phyloP scores from a whole-genome alignment of 148 eudicot genomes.

The Amaranthus palmeri region DNA sequence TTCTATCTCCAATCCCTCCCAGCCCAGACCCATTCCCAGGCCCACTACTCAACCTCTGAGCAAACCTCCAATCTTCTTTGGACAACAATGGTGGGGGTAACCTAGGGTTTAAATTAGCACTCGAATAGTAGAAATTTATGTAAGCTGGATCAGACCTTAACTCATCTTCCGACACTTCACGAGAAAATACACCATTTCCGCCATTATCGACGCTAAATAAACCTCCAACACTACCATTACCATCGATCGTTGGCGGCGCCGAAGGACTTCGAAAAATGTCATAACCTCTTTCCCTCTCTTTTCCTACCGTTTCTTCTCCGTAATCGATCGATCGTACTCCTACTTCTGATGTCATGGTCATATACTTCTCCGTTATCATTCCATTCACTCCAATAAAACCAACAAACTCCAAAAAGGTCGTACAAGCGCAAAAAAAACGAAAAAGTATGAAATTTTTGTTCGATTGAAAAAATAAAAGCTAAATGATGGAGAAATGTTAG shows the following conservation, averaged over 20 bases:
- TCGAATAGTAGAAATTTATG: conserved; percentile 49
- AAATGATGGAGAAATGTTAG: not conserved
- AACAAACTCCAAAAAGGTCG: not conserved
- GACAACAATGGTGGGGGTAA: conserved; percentile 59
- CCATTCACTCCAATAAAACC: conserved; percentile 16
- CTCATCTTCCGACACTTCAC: conserved; percentile 41
- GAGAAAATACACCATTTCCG: not conserved
- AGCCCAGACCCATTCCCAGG: conserved; percentile 10
- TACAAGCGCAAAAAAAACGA: not conserved
- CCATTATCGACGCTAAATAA: conserved; percentile 30
- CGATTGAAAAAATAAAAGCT: too few species aligned
- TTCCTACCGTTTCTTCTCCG: conserved; percentile 22
- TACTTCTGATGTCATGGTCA: conserved; percentile 37
- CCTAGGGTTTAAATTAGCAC: conserved; percentile 57
- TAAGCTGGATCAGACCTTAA: conserved; percentile 68
- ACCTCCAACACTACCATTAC: conserved; percentile 37
- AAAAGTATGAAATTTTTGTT: not conserved
- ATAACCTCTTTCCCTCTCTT: conserved; percentile 36
- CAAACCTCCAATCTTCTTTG: conserved; percentile 63
- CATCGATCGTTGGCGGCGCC: conserved; percentile 77
- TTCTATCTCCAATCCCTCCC: conserved; percentile 62
- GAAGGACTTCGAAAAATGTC: conserved; percentile 64
- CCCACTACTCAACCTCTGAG: conserved; percentile 40
- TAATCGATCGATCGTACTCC: conserved; percentile 61
- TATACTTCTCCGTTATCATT: conserved; percentile 40